Evolutionary conservation across 2,329 filamentous ascomycete genomes (phyloP), one percentile per base, ranked within the genome.

Genomic region (Monilinia polystroma): DNA sequence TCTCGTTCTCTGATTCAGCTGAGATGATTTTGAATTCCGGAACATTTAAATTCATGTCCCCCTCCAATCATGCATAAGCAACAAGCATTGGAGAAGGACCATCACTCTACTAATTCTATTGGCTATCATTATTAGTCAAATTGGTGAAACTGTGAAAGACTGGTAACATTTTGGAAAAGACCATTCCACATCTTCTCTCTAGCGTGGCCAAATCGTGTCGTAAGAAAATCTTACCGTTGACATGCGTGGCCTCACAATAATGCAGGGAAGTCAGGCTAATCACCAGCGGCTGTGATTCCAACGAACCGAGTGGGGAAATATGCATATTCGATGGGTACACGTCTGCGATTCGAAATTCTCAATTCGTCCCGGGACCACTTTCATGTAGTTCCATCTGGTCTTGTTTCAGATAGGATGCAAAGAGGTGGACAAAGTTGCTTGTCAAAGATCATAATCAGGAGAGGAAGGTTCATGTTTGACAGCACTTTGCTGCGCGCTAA

Each of bases 221-320:
- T 5, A 41, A 41, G 11, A 41, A 7, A 12, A 14, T 41, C 38
- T 41, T 11, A 11, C 38, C 38, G 38, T 59, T 43, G 20, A 38
- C 45, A 60, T 60, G 58, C 58, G 58, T 60, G 45, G 58, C 58
- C 57, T 26, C 20, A 38, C 58, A n/a, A 12, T 23, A 60, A 60
- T 49, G 43, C 32, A 35, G 32, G 32, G 20, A 43, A 23, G 57
- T 3, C 43, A 35, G 18, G 57, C 7, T 35, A 23, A 35, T 59
- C 43, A 49, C 20, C 20, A 59, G 43, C 26, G 43, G 43, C n/a
- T 60, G 12, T 38, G 26, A 7, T 43, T 49, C 29, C 57, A 49
- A 49, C 11, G 43, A 60, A 60, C 57, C 14, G 26, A 49, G 57
- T 60, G 57, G 57, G 29, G 57, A 38, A 23, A 35, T 60, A 47